A percentile compares a stretch with the other conserved stretches of the same genome.
These are phyloP conservation scores for Raffaelea ambrosiae DNA, from an alignment of 2,329 filamentous ascomycete species.

Conservation along the genomic window DNA sequence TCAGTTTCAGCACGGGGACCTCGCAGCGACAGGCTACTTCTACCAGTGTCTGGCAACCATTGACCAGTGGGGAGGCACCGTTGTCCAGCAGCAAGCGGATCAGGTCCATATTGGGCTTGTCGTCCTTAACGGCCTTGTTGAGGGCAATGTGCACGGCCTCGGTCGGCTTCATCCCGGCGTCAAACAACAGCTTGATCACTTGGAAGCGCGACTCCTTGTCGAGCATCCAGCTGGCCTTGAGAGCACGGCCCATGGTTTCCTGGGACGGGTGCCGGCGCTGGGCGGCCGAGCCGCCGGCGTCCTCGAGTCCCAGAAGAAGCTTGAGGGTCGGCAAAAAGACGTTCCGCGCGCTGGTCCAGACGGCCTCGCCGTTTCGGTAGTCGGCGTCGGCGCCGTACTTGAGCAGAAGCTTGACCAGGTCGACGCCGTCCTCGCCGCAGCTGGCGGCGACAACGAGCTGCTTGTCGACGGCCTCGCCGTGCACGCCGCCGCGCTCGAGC, in stretches of 20 bases:
- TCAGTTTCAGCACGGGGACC: constrained; percentile 28
- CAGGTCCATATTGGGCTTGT: constrained; percentile 38
- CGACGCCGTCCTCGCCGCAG: constrained; percentile 39
- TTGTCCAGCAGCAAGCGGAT: constrained; percentile 39
- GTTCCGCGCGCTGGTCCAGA: constrained; percentile 44
- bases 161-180: constrained; percentile 37
- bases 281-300: neutral
- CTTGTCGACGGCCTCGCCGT: constrained; percentile 40
- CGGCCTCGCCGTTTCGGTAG: constrained; percentile 44
- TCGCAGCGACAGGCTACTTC: constrained; percentile 35
- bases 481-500: constrained; percentile 37
- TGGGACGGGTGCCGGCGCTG: constrained; percentile 24
- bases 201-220: constrained; percentile 37
- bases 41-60: constrained; percentile 43
- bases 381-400: constrained; percentile 45
- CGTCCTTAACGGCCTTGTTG: constrained; percentile 40
- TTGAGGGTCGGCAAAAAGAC: constrained; percentile 41
- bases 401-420: constrained; percentile 42
- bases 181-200: constrained; percentile 41
- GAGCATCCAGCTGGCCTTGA: constrained; percentile 47
- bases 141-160: constrained; percentile 43
- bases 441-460: constrained; percentile 45
- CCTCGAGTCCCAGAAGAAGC: constrained; percentile 38
- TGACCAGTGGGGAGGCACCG: constrained; percentile 42
- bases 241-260: constrained; percentile 36